Base-by-base conservation (phyloP, 306 rosid genomes). In the Albizia julibrissin region DNA sequence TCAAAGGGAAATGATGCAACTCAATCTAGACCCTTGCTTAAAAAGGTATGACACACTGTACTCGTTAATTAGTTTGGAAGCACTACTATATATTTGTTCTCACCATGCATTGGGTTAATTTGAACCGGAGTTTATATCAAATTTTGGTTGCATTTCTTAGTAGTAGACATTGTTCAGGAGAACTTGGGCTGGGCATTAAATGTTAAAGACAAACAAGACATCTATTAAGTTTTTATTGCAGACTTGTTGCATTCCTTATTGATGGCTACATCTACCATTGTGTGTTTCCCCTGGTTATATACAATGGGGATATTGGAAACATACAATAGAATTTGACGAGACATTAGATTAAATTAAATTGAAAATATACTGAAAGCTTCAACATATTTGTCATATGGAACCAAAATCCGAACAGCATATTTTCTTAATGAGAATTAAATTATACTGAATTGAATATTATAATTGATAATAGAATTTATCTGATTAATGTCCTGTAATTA, bases 1-100 rank as follows among this genome's bases (percentile, higher is more conserved):
- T 75, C 68, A 21, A 88, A 86, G 69, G 93, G 82, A 75, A 87
- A 79, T 81, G 78, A 81, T 79, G 79, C 71, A 62, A 77, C 87
- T 74, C 84, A 74, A 81, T 82, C 46, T 34, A 87, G 66, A 83
- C 80, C 94, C 62, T 80, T 69, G 3, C 82, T 89, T 79, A 90
- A 91, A 82, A 93, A 93, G 97, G 99, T 91, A 81, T 89, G 86
- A 79, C 77, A 62, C 47, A 66, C 84, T 58, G 39, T 62, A 29
- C 72, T 43, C 54, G 69, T 70, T 56, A 69, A 24, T 3, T 42
- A 74, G 33, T 75, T 74, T 77, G 75, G 76, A 44, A 75, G 10
- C 42, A 18, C 83, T 39, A 37, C 69, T 39, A 16, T 26, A 9
- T 21, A 67, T 56, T 37, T 44, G 61, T 65, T 66, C 70, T 49